A percentile compares a stretch with the other conserved stretches of the same genome.
Conservation (phyloP, 2,329 filamentous ascomycete species). For the Pestalotiopsis sp. region DNA sequence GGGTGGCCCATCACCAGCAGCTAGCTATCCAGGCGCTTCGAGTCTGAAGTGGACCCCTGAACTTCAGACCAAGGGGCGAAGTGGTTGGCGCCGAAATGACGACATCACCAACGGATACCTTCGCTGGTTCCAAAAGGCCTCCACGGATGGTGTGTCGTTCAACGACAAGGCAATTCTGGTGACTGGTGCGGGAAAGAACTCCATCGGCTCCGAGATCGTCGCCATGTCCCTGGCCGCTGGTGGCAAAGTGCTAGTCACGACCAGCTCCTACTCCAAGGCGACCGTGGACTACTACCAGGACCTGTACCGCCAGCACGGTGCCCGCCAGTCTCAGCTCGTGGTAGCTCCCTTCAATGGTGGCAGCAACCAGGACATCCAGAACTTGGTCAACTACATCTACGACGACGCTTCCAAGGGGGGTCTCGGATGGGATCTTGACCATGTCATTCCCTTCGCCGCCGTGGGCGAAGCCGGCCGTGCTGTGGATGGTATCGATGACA, state of each 20-base stretch:
- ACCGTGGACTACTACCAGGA: slow-evolving; percentile 35
- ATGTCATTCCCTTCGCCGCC: slow-evolving; percentile 45
- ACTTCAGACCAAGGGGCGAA: slow-evolving; percentile 15
- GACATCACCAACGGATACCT: slow-evolving; percentile 17
- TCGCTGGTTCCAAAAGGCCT: slow-evolving; percentile 12
- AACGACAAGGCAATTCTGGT: slow-evolving; percentile 34
- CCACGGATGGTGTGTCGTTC: slow-evolving; percentile 27
- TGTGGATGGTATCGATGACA: slow-evolving; percentile 35
- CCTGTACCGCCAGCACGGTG: slow-evolving; percentile 36
- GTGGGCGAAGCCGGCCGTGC: slow-evolving; percentile 38
- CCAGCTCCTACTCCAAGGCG: slow-evolving; percentile 33
- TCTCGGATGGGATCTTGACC: slow-evolving; percentile 39
- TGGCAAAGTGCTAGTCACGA: slow-evolving; percentile 41
- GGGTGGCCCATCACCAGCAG: background rate
- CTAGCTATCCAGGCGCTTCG: background rate
- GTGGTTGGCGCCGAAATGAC: slow-evolving; percentile 15
- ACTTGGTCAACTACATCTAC: slow-evolving; percentile 41
- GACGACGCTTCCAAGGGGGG: slow-evolving; percentile 21
- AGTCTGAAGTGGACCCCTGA: slow-evolving; percentile 14
- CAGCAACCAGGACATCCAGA: slow-evolving; percentile 40
- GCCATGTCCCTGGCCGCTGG: slow-evolving; percentile 35
- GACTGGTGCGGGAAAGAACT: slow-evolving; percentile 38
- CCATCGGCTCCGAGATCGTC: slow-evolving; percentile 38
- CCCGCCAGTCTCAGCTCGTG: slow-evolving; percentile 34
- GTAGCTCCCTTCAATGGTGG: slow-evolving; percentile 43